A percentile compares a stretch with the other conserved stretches of the same genome.
These are phyloP conservation scores for Penicillium decumbens DNA, from an alignment of 2,329 filamentous ascomycete genomes.

Conservation along the genomic window DNA sequence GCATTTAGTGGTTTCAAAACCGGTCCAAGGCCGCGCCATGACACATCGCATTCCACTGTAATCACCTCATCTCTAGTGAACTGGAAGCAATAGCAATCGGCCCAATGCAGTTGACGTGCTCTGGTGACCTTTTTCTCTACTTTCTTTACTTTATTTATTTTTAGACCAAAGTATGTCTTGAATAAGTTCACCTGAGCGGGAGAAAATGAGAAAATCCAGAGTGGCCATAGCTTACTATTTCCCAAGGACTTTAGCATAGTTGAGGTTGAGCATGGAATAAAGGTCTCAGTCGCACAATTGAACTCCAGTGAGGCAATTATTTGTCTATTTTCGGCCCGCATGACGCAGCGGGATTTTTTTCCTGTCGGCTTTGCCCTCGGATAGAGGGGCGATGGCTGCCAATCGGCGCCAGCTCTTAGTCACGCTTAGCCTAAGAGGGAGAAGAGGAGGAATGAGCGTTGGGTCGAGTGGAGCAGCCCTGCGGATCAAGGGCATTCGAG, in stretches of 20 bases:
- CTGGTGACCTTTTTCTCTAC: not conserved
- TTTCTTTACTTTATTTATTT: conserved; percentile 2
- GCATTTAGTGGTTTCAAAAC: conserved; percentile 11
- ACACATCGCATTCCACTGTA: conserved; percentile 23
- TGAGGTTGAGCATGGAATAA: not conserved
- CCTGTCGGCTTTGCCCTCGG: conserved; percentile 19
- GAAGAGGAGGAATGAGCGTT: conserved; percentile 14
- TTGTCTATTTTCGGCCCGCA: conserved; percentile 24
- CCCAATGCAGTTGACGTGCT: not conserved
- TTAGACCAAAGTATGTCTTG: not conserved
- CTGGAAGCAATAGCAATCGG: not conserved
- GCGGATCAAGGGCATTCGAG: conserved; percentile 20
- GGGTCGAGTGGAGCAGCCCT: conserved; percentile 5
- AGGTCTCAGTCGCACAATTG: conserved; percentile 9
- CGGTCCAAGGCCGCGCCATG: conserved; percentile 6
- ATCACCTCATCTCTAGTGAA: conserved; percentile 14
- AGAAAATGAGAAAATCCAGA: not conserved
- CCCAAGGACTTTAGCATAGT: not conserved
- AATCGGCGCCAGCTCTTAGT: conserved; percentile 22
- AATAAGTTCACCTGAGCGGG: not conserved
- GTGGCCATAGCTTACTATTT: not conserved
- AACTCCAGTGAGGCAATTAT: conserved; percentile 22
- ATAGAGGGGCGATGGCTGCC: conserved; percentile 19
- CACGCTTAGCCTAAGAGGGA: conserved; percentile 8
- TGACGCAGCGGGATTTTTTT: conserved; percentile 27